Evolutionary conservation across 2,329 filamentous ascomycete genomes (phyloP), one percentile per base, ranked within the genome.

Genomic region (Apiospora hydei): DNA sequence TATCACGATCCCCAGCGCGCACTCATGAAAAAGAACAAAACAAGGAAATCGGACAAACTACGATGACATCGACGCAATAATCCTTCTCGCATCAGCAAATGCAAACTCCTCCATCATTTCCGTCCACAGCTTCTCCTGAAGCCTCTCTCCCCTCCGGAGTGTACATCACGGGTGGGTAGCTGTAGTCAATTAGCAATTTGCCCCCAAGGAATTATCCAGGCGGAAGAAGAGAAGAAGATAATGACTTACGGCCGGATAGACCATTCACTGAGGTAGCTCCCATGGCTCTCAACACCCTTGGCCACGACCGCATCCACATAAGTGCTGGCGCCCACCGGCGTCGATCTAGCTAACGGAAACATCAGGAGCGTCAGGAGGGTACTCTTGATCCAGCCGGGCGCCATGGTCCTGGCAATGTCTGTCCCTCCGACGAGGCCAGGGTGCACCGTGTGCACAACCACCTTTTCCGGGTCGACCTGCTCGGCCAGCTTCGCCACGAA

Each of bases 321-420:
- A 18, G 67, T 69, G 46, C 67, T 69, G 13, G 67, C 67, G 47
- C 67, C 67, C 21, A 46, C 46, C 26, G 44, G 44, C 8, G 34
- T 24, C 13, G 44, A 34, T 21, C 46, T 34, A 24, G 70, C 74
- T 2, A 75, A 67, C 5, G 72, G 30, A 13, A 47, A 67, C 26
- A 71, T 72, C 10, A 72, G 8, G 26, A 73, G 0, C 1, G 43
- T 44, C 8, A 75, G 43, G 10, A 76, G 26, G 30, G 4, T 21
- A 2, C 26, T 18, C 16, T 10, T 21, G 24, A 61, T 18, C 53
- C 11, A 18, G 3, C 53, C 53, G 53, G 53, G 53, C 16, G 26
- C 16, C 1, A 61, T 21, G 26, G 26, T 61, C 53, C 53, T 34
- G 1, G 47, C 61, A 57, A 69, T 38, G 16, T 69, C 67, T 30